A percentile compares a stretch with the other conserved stretches of the same genome.
Evolutionary conservation across 306 rosid species (phyloP).

Genomic region (Medicago ruthenica): DNA sequence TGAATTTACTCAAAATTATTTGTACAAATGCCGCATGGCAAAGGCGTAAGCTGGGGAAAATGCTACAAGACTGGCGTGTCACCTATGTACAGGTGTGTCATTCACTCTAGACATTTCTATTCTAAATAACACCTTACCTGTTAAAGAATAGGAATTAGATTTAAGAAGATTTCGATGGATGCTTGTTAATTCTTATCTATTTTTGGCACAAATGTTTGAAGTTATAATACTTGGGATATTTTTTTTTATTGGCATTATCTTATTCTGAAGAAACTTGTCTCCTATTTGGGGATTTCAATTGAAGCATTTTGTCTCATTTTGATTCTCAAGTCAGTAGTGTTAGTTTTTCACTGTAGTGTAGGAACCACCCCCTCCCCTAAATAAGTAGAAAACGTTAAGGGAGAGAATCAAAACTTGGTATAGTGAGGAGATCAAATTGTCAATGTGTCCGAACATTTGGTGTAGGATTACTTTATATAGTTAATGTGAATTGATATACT

Average conservation of each 20-base stretch:
- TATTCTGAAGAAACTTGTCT: conserved; percentile 21
- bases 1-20: conserved; percentile 77
- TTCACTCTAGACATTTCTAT: conserved; percentile 16
- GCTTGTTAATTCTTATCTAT: conserved; percentile 18
- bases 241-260: conserved; percentile 4
- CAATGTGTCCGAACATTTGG: conserved; percentile 24
- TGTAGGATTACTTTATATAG: conserved; percentile 16
- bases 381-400: not conserved
- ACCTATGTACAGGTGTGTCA: conserved; percentile 77
- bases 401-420: conserved; percentile 9
- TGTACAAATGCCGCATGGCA: conserved; percentile 98
- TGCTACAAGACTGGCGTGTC: conserved; percentile 95
- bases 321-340: conserved; percentile 14
- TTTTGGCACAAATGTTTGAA: conserved; percentile 11
- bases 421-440: conserved; percentile 28
- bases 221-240: conserved; percentile 2
- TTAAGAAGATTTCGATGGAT: conserved; percentile 19
- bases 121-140: conserved; percentile 18
- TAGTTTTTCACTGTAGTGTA: not conserved
- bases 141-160: conserved; percentile 17
- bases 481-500: conserved; percentile 11
- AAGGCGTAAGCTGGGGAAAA: conserved; percentile 97
- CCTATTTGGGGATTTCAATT: conserved; percentile 16
- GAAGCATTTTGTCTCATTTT: conserved; percentile 10
- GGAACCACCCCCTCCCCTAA: conserved; percentile 3